These are phyloP conservation scores for Begonia fuchsioides DNA, from an alignment of 306 rosid genomes.

Conservation along the genomic window DNA sequence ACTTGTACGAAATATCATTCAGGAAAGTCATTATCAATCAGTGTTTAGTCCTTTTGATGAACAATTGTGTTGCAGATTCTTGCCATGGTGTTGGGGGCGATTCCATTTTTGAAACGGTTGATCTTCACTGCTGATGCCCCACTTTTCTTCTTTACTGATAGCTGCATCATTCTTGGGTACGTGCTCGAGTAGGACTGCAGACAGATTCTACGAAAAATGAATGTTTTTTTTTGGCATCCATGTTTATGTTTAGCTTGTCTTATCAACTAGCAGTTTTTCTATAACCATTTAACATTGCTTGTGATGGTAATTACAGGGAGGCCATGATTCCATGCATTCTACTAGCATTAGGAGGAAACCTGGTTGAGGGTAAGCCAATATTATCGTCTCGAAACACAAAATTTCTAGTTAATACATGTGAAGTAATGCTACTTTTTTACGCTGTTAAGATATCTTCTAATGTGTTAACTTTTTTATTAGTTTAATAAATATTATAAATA, in stretches of 20 bases:
- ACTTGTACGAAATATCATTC: too few species aligned
- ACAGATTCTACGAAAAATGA: too few species aligned
- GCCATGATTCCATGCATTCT: conserved; percentile 99
- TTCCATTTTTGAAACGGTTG: conserved; percentile 57
- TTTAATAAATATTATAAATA: too few species aligned
- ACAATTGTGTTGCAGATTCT: conserved; percentile 46
- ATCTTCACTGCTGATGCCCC: conserved; percentile 76
- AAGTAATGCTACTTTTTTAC: too few species aligned
- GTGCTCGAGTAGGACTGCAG: conserved; percentile 2
- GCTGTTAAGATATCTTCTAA: too few species aligned
- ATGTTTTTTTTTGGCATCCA: too few species aligned
- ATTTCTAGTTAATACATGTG: too few species aligned
- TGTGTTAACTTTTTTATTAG: too few species aligned
- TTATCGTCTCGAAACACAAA: not conserved
- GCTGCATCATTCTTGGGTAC: conserved; percentile 98
- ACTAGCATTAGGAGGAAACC: conserved; percentile 94
- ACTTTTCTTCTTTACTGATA: conserved; percentile 84
- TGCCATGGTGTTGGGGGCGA: conserved; percentile 72
- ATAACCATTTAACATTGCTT: conserved; percentile 17
- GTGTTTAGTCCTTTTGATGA: not conserved
- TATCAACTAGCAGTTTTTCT: not conserved
- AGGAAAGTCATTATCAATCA: too few species aligned
- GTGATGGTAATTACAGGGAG: conserved; percentile 46
- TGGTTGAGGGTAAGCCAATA: conserved; percentile 62
- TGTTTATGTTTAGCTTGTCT: too few species aligned